Base-by-base conservation (phyloP, 495 filamentous ascomycete genomes). In the Trichoderma gamsii region DNA sequence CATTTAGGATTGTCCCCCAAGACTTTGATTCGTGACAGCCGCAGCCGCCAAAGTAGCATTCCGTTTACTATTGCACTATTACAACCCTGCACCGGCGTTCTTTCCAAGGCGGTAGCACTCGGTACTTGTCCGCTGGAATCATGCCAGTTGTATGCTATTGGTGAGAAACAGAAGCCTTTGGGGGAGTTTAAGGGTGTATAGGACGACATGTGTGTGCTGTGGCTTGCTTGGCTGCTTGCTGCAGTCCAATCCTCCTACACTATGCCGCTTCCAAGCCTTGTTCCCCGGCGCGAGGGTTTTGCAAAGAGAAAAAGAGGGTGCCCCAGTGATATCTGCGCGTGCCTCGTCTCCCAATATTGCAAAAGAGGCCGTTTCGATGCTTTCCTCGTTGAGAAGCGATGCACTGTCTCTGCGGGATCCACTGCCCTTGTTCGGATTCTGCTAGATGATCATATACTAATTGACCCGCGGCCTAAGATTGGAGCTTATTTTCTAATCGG, bases 401-500 rank as follows among this genome's bases (percentile, higher is more conserved):
- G 29, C 29, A 4, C 29, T 29, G 29, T 29, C 4, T 29, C 29
- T 23, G 16, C 8, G 49, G n/a, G n/a, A 38, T 52, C 49, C 49
- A 52, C 49, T 23, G 49, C 21, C 18, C 21, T 52, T 21, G 1
- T 52, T 23, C 49, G 18, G 49, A 38, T 38, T 23, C 18, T 52
- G 21, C 49, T 21, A 21, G 49, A 21, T 52, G 49, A 25, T 52
- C 49, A 11, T 21, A 29, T 29, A 29, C n/a, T n/a, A n/a, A n/a
- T n/a, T n/a, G n/a, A 38, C 6, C 49, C 49, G 6, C 9, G 49
- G 3, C 49, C 18, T 52, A 52, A 52, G n/a, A 52, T 52, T 7
- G 21, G 49, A 52, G 49, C 49, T 52, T 52, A 52, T 52, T 52
- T 52, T 52, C 49, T 52, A 7, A 52, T 25, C 49, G 8, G n/a